phyloP scores from a whole-genome alignment of 2,329 filamentous ascomycete genomes.

The Shiraia bambusicola region DNA sequence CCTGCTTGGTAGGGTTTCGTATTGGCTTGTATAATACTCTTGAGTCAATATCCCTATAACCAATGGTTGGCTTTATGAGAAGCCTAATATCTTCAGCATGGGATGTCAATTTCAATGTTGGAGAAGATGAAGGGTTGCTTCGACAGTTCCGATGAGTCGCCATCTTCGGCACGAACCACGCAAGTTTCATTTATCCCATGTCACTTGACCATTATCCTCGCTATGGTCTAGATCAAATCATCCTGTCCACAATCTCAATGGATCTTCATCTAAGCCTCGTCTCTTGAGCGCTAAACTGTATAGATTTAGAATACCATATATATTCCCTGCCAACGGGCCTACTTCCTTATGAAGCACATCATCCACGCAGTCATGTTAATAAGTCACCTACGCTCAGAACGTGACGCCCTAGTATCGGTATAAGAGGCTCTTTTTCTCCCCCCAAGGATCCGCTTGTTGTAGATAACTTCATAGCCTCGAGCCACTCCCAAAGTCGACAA shows the following conservation, averaged over 20 bases:
- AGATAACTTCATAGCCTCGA: slow-evolving; percentile 21
- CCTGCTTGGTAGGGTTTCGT: background rate
- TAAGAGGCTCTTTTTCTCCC: slow-evolving; percentile 29
- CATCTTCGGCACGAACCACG: slow-evolving; percentile 19
- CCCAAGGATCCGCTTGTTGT: slow-evolving; percentile 13
- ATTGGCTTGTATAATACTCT: slow-evolving; percentile 6
- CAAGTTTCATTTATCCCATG: slow-evolving; percentile 13
- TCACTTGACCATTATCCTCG: slow-evolving; percentile 25
- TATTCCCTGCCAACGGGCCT: slow-evolving; percentile 39
- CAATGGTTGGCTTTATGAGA: slow-evolving; percentile 12
- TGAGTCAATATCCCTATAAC: slow-evolving; percentile 2
- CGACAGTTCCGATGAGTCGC: slow-evolving; percentile 11
- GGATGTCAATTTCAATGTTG: slow-evolving; percentile 19
- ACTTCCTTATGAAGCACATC: slow-evolving; percentile 33
- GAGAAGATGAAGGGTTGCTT: background rate
- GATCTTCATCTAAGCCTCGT: slow-evolving; percentile 37
- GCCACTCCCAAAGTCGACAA: slow-evolving; percentile 22
- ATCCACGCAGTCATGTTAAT: slow-evolving; percentile 8
- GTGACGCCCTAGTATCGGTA: slow-evolving; percentile 21
- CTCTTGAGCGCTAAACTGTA: slow-evolving; percentile 27
- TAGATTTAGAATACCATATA: slow-evolving; percentile 30
- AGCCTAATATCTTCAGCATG: slow-evolving; percentile 15
- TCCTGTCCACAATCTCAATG: slow-evolving; percentile 23
- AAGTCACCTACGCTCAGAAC: slow-evolving; percentile 4
- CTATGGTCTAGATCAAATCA: slow-evolving; percentile 26